Percentiles rank a stretch among this genome's conserved stretches.
Evolutionary conservation across 2,329 filamentous ascomycete species (phyloP).

Genomic region (Alternaria dauci): DNA sequence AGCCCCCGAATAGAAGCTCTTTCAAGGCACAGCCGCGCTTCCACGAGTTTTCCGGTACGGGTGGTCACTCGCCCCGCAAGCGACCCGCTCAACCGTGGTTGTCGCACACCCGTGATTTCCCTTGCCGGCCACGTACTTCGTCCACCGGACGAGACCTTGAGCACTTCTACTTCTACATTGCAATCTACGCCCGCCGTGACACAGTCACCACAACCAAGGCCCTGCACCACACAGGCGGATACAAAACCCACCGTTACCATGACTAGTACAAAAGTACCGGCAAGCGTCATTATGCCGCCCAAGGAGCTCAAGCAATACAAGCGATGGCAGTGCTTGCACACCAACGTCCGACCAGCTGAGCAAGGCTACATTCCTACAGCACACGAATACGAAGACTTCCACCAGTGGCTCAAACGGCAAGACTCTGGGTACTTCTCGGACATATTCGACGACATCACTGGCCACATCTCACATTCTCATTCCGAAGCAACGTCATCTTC

Average conservation of each 20-base stretch:
- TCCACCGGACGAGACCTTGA: not conserved
- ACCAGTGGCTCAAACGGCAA: conserved; percentile 40
- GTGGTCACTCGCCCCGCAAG: conserved; percentile 6
- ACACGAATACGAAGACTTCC: conserved; percentile 40
- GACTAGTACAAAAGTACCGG: conserved; percentile 27
- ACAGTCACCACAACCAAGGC: not conserved
- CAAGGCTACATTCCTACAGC: conserved; percentile 37
- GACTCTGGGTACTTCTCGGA: conserved; percentile 46
- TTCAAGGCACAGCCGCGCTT: not conserved
- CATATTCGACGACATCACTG: conserved; percentile 34
- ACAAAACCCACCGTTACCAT: not conserved
- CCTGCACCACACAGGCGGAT: not conserved
- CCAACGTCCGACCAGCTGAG: conserved; percentile 26
- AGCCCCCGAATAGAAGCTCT: not conserved
- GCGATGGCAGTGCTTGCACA: conserved; percentile 37
- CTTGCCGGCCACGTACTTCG: not conserved
- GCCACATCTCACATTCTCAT: conserved; percentile 23
- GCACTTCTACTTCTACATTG: not conserved
- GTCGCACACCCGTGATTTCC: conserved; percentile 4
- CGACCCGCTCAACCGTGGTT: conserved; percentile 8
- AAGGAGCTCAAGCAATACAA: conserved; percentile 41
- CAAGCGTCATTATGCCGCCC: conserved; percentile 34
- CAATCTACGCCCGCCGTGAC: not conserved
- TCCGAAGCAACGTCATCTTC: not conserved
- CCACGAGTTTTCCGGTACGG: not conserved